Evolutionary conservation across 2,329 filamentous ascomycete species (phyloP), one percentile per base, ranked within the genome.

Genomic region (Scedosporium aurantiacum): DNA sequence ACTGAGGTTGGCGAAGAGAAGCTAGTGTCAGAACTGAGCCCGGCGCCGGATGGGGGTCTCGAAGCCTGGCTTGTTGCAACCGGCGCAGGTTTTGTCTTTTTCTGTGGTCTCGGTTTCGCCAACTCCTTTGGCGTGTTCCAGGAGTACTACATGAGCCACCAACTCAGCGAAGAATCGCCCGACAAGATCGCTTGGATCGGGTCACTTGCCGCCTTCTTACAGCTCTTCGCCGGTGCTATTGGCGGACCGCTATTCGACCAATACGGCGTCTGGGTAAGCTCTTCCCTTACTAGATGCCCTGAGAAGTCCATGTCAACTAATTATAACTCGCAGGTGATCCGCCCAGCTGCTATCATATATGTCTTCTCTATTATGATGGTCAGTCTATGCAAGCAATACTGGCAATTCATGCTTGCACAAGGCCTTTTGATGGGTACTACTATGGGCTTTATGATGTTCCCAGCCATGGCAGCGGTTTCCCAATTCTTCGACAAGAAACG

Each of bases 311-410:
- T 4, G 25, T 14, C 10, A 3, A 3, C 21, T 25, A 61, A 58
- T 14, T 63, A 61, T 21, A 55, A 64, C 25, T 62, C 14, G 14
- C 54, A 73, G 69, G 61, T 74, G 21, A 66, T 76, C 28, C 67
- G 68, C 2, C 71, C 72, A 0, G 70, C 69, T 1, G 68, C 70
- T 12, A 58, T 85, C 63, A 69, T 81, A 61, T 82, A 85, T 69
- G 76, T 87, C 63, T 81, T 88, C 54, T 81, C 83, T 21, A 70
- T 88, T 18, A 86, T 88, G 82, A 86, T 88, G 83, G 76, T 79
- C 0, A 82, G 78, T 14, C 71, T 87, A 4, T 72, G 73, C 5
- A 70, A 65, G 2, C 57, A 73, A 54, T 78, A 78, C 69, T 78
- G 76, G 64, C 75, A 78, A 45, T 70, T 78, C 67, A 72, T 78